phyloP scores from a whole-genome alignment of 257 asterid genomes.

The Leptodermis oblonga region DNA sequence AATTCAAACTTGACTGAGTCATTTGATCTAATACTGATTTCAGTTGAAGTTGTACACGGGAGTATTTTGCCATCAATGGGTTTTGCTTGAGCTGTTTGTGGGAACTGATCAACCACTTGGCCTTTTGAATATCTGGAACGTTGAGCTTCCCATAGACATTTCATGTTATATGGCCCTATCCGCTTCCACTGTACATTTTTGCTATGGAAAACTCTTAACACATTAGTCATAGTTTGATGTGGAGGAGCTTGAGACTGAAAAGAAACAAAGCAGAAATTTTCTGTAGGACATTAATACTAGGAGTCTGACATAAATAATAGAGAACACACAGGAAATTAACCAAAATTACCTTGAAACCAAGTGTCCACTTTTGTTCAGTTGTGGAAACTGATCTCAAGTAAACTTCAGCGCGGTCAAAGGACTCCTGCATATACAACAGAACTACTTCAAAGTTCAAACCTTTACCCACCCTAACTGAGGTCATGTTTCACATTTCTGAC shows the following conservation, averaged over 20 bases:
- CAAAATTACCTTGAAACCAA: conserved; percentile 64
- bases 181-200: conserved; percentile 74
- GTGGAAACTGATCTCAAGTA: conserved; percentile 32
- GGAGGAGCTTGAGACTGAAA: conserved; percentile 80
- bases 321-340: conserved; percentile 4
- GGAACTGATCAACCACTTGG: not conserved
- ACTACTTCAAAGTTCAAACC: conserved; percentile 1
- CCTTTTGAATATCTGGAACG: conserved; percentile 12
- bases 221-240: conserved; percentile 75
- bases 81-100: conserved; percentile 9
- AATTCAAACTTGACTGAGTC: conserved; percentile 52
- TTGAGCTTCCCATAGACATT: conserved; percentile 68
- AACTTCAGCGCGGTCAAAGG: conserved; percentile 4
- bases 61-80: not conserved
- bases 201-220: conserved; percentile 68
- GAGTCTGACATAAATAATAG: not conserved
- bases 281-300: not conserved
- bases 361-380: conserved; percentile 69
- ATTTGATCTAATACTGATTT: conserved; percentile 13
- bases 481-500: not conserved
- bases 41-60: conserved; percentile 19
- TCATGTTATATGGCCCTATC: conserved; percentile 77
- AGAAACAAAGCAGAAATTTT: not conserved
- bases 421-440: conserved; percentile 7
- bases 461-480: not conserved